A percentile compares a stretch with the other conserved stretches of the same genome.
These are phyloP conservation scores for Globisporangium paroecandrum DNA, from an alignment of 352 stramenopile genomes.

Conservation along the genomic window DNA sequence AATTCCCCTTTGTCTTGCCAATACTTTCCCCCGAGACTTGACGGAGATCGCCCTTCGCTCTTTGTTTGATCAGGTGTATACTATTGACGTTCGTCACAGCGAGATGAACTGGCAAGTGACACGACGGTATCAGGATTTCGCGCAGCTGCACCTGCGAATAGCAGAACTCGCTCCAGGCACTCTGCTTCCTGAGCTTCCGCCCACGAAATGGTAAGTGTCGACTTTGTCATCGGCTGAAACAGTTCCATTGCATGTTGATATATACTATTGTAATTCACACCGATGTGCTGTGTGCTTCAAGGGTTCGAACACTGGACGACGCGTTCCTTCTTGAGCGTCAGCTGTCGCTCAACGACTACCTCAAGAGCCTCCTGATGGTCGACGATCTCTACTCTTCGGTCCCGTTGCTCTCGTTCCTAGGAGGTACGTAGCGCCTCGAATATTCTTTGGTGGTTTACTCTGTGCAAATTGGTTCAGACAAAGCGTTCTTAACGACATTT, in stretches of 20 bases:
- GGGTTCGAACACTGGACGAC: constrained; percentile 32
- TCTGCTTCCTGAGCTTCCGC: constrained; percentile 32
- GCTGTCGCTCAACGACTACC: constrained; percentile 40
- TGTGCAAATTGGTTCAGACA: neutral
- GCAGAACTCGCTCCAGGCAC: constrained; percentile 2
- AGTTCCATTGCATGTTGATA: too few relatives aligned
- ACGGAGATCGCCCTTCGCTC: neutral
- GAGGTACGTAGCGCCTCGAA: constrained; percentile 24
- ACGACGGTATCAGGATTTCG: constrained; percentile 48
- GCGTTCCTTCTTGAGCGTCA: constrained; percentile 37
- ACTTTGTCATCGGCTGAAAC: neutral
- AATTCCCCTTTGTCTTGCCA: neutral
- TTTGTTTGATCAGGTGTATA: constrained; percentile 32
- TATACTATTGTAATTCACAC: neutral
- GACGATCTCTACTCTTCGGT: constrained; percentile 35
- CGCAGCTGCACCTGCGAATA: constrained; percentile 29
- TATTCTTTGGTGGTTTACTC: neutral
- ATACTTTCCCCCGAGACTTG: neutral
- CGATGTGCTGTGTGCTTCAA: constrained; percentile 5
- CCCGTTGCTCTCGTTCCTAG: constrained; percentile 51
- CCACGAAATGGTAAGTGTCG: constrained; percentile 31
- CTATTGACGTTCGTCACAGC: constrained; percentile 33
- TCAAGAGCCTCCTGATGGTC: constrained; percentile 44
- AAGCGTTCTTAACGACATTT: neutral
- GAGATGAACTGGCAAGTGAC: constrained; percentile 42